Percentiles rank a stretch among this genome's conserved stretches.
Conservation (phyloP, 768 basidiomycete species). For the Kwoniella dendrophila region DNA sequence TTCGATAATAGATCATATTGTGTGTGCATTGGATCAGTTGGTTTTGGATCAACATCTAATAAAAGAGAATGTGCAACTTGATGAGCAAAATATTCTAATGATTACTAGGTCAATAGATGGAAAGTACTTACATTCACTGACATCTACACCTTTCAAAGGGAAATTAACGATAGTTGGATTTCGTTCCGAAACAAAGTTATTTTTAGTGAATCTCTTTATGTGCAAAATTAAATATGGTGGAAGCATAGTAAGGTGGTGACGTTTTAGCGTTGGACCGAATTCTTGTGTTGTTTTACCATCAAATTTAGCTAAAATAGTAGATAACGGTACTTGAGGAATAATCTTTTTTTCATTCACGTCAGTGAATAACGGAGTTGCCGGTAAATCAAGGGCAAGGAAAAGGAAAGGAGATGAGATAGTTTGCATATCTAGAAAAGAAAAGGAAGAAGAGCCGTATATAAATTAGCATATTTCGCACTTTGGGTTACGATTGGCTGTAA, state of each 20-base stretch:
- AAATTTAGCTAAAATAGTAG: conserved; percentile 87
- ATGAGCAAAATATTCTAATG: too few species aligned
- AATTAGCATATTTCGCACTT: neutral
- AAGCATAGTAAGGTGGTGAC: conserved; percentile 85
- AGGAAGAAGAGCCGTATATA: too few species aligned
- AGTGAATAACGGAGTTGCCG: conserved; percentile 96
- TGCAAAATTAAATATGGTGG: conserved; percentile 92
- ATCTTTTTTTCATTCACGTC: conserved; percentile 96
- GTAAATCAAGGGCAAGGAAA: conserved; percentile 92
- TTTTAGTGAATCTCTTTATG: conserved; percentile 95
- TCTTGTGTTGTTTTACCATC: conserved; percentile 93
- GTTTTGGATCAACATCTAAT: conserved; percentile 73
- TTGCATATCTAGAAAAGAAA: conserved; percentile 73
- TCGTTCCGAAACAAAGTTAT: conserved; percentile 95
- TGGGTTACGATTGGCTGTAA: neutral
- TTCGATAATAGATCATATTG: conserved; percentile 94
- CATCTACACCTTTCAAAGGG: conserved; percentile 87
- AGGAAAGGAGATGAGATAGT: conserved; percentile 84
- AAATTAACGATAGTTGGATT: conserved; percentile 99
- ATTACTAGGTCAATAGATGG: neutral
- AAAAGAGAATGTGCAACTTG: too few species aligned
- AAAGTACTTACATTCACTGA: conserved; percentile 75
- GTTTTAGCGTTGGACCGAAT: conserved; percentile 74
- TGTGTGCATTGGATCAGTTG: conserved; percentile 64
- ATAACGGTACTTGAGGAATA: conserved; percentile 93